Conservation (phyloP, 345 rosid genomes). For the Carallia pectinifolia region DNA sequence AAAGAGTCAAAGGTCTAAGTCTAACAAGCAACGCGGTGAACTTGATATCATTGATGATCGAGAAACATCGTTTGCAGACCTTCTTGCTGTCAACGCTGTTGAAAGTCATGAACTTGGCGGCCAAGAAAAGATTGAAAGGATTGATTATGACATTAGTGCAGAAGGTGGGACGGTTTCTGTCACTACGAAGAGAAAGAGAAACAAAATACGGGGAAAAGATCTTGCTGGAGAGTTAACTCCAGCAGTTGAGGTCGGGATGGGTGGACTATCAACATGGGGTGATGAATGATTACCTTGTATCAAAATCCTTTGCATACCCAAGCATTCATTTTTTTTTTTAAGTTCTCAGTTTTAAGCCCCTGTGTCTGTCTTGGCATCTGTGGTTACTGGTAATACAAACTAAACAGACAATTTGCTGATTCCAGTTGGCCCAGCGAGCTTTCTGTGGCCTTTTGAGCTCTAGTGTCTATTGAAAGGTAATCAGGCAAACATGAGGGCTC, state of each 20-base stretch:
- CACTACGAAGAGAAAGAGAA: conserved; percentile 51
- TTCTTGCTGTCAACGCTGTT: conserved; percentile 31
- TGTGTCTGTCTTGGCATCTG: no score
- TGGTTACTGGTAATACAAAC: no score
- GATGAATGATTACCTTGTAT: conserved; percentile 16
- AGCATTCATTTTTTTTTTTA: neutral
- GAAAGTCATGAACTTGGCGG: conserved; percentile 21
- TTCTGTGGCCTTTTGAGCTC: no score
- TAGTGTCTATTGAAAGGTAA: no score
- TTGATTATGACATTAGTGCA: conserved; percentile 21
- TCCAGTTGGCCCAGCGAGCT: no score
- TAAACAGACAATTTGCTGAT: no score
- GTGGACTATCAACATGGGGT: conserved; percentile 79
- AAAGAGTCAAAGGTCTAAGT: conserved; percentile 30
- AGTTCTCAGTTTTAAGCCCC: neutral
- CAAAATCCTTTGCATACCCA: neutral
- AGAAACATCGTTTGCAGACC: conserved; percentile 60
- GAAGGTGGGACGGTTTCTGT: conserved; percentile 27
- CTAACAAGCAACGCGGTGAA: conserved; percentile 30
- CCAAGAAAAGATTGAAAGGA: conserved; percentile 24
- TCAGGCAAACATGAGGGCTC: no score
- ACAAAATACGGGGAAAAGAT: conserved; percentile 29
- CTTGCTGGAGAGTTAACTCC: conserved; percentile 26
- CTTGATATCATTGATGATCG: conserved; percentile 58
- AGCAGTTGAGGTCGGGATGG: conserved; percentile 63